These are phyloP conservation scores for Nicotiana undulata DNA, from an alignment of 257 asterid genomes.

Conservation along the genomic window DNA sequence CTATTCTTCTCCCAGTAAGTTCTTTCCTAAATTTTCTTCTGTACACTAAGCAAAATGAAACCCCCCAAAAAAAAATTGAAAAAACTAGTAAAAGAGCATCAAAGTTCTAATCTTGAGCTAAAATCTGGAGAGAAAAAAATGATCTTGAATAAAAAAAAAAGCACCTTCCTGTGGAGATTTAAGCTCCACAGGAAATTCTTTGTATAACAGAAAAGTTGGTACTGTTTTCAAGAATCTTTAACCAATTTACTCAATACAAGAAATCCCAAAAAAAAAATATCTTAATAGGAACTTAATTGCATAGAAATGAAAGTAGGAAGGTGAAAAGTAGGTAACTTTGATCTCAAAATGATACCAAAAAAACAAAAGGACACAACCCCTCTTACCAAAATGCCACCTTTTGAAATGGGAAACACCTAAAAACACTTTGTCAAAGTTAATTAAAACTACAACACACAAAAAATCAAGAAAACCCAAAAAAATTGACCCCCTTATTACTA, in stretches of 20 bases:
- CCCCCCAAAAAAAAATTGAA: background rate
- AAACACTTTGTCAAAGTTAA: conserved; percentile 5
- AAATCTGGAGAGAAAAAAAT: background rate
- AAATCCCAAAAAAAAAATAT: background rate
- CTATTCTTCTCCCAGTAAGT: background rate
- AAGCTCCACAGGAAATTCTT: conserved; percentile 9
- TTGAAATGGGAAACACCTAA: background rate
- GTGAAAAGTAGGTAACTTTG: conserved; percentile 3
- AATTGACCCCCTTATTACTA: background rate
- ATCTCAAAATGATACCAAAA: background rate
- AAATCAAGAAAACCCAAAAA: background rate
- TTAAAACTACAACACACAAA: background rate
- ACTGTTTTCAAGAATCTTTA: background rate
- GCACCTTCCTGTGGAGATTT: conserved; percentile 2
- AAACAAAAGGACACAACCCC: background rate
- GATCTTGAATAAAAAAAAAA: background rate
- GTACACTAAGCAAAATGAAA: background rate
- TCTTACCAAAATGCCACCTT: background rate
- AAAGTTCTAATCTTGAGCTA: background rate
- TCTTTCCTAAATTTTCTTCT: conserved; percentile 6
- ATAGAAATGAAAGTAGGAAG: background rate
- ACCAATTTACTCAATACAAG: background rate
- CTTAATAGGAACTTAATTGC: background rate
- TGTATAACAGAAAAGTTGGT: background rate
- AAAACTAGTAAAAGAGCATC: background rate